Percentiles rank a stretch among this genome's conserved stretches.
These are phyloP conservation scores for Pseudogymnoascus pannorum DNA, from an alignment of 2,329 filamentous ascomycete species.

Conservation along the genomic window DNA sequence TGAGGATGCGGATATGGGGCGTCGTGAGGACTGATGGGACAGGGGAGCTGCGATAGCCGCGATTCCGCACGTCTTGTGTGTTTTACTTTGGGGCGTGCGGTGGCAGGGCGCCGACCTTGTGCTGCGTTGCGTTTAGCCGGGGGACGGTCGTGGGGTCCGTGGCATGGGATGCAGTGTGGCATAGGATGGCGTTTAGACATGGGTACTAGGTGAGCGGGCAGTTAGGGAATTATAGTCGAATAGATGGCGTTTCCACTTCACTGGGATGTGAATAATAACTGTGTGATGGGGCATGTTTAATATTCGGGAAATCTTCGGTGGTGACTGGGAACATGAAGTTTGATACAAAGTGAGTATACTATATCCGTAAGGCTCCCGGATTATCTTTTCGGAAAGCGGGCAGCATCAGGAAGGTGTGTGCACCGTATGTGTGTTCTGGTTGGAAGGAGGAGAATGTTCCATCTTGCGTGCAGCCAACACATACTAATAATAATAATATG, in stretches of 20 bases:
- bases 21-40: neutral
- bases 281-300: neutral
- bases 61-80: neutral
- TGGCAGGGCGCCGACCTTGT: neutral
- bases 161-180: neutral
- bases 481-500: neutral
- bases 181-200: neutral
- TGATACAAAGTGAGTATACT: neutral
- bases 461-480: neutral
- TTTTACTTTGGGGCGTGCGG: neutral
- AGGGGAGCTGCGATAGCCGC: neutral
- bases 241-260: neutral
- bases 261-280: neutral
- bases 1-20: conserved; percentile 13
- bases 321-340: neutral
- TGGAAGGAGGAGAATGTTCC: neutral
- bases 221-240: neutral
- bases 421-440: neutral
- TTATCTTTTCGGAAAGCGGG: neutral
- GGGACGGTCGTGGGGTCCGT: neutral
- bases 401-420: neutral
- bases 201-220: neutral
- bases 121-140: neutral
- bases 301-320: neutral
- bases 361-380: neutral